A percentile compares a stretch with the other conserved stretches of the same genome.
phyloP scores from a whole-genome alignment of 2,329 filamentous ascomycete species.

The Penicillium sp. region DNA sequence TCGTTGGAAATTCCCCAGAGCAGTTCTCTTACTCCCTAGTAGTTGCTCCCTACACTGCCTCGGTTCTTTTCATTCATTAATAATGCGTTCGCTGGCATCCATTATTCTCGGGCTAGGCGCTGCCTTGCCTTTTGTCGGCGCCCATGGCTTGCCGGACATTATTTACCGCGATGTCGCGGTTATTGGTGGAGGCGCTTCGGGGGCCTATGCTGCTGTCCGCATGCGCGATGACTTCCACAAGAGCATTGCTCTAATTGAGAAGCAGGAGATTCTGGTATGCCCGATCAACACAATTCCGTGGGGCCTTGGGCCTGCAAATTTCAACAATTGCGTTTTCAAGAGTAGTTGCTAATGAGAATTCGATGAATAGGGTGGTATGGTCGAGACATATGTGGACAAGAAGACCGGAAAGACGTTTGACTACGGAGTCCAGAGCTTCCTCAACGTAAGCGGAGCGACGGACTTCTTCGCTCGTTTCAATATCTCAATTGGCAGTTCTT shows the following conservation, averaged over 20 bases:
- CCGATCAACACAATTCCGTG: not conserved
- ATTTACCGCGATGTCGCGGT: constrained; percentile 26
- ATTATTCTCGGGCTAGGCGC: not conserved
- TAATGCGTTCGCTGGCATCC: not conserved
- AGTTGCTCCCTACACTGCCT: not conserved
- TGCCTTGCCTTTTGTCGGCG: constrained; percentile 5
- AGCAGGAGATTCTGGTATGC: constrained; percentile 23
- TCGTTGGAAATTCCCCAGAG: no score
- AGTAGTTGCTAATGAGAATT: not conserved
- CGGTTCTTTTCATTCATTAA: not conserved
- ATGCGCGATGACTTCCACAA: constrained; percentile 26
- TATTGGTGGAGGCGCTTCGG: constrained; percentile 29
- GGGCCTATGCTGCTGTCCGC: constrained; percentile 30
- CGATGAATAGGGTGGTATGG: constrained; percentile 24
- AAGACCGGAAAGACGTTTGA: constrained; percentile 18
- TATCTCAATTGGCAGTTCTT: constrained; percentile 11
- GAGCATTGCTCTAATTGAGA: constrained; percentile 27
- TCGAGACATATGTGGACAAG: constrained; percentile 26
- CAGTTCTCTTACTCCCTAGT: no score
- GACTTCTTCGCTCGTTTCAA: constrained; percentile 27
- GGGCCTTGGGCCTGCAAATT: not conserved
- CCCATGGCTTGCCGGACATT: constrained; percentile 6
- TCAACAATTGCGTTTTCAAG: not conserved
- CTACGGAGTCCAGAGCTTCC: constrained; percentile 26
- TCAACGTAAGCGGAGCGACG: constrained; percentile 17